Base-by-base conservation (phyloP, 352 stramenopile species). In the Pythium periplocum region DNA sequence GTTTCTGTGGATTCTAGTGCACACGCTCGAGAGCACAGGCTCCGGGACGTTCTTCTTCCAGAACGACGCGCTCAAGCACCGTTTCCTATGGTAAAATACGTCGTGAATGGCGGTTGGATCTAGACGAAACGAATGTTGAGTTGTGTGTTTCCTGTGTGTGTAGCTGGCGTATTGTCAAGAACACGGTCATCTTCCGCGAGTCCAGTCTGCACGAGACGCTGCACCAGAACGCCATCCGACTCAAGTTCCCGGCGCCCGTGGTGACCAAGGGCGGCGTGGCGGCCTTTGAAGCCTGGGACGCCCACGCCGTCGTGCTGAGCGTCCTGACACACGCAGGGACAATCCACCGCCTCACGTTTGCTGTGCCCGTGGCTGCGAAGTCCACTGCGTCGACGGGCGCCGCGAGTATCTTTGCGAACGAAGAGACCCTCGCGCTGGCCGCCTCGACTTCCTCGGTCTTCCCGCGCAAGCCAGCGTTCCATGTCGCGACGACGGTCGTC, bases 1-100 rank as follows among this genome's bases (percentile, higher is more conserved):
- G 17, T 26, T 26, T 26, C 17, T 17, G 4, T 34, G 37, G 51
- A 49, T 36, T 36, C 26, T 43, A 86, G 79, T 86, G 43, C 76
- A 73, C n/a, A 57, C 79, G 47, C 56, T 87, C 17, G 76, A 90
- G 56, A 86, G 76, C 48, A 79, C 62, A 3, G 79, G 79, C 1
- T 82, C 76, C 2, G 79, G 79, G 30, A 84, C 60, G 51, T 90
- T 87, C 38, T 87, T 86, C 68, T 90, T 87, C 52, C 72, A 86
- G 53, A 82, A 82, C 46, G 76, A 87, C 17, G 57, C 58, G 58
- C 65, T 90, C 37, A 72, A 77, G 30, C 73, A 87, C 62, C 74
- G 79, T 3, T 90, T 90, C 47, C 48, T 90, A 17, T 87, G 76
- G 67, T 79, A 49, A 17, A 62, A 37, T 26, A 26, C 17, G 17